Evolutionary conservation across 2,329 filamentous ascomycete genomes (phyloP).

Genomic region (Pestalotiopsis fici): DNA sequence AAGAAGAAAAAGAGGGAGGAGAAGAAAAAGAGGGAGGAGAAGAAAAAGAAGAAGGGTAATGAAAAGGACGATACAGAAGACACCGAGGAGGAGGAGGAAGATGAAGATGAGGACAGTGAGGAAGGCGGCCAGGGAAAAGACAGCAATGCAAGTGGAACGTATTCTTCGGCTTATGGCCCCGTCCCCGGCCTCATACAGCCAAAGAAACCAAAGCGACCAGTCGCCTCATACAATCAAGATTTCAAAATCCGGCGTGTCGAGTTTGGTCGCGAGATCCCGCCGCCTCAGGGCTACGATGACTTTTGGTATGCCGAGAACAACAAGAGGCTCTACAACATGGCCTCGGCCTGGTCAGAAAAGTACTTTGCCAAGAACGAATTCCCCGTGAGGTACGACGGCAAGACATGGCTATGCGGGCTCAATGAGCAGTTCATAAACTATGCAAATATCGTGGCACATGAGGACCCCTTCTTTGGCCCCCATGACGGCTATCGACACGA

Average conservation of each 20-base stretch:
- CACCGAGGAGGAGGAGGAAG: too few relatives aligned
- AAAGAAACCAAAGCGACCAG: not conserved
- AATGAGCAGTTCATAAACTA: constrained; percentile 35
- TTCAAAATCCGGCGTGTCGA: not conserved
- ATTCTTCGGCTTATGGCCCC: too few relatives aligned
- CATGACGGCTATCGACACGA: not conserved
- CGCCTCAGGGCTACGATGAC: not conserved
- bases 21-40: not conserved
- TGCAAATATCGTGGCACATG: constrained; percentile 30
- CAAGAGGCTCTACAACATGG: constrained; percentile 24
- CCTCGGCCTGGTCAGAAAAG: constrained; percentile 20
- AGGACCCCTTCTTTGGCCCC: constrained; percentile 29
- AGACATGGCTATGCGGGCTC: constrained; percentile 25
- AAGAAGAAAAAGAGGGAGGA: not conserved
- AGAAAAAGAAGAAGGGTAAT: too few relatives aligned
- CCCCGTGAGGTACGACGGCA: constrained; percentile 17
- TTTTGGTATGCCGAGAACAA: constrained; percentile 16
- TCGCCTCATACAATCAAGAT: not conserved
- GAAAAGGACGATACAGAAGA: too few relatives aligned
- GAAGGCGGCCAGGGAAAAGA: too few relatives aligned
- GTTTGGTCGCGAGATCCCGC: not conserved
- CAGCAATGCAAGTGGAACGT: too few relatives aligned
- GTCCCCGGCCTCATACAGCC: not conserved
- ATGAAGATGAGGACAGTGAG: too few relatives aligned
- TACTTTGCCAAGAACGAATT: constrained; percentile 27